Evolutionary conservation across 2,329 filamentous ascomycete species (phyloP).

Genomic region (Colletotrichum salicis): DNA sequence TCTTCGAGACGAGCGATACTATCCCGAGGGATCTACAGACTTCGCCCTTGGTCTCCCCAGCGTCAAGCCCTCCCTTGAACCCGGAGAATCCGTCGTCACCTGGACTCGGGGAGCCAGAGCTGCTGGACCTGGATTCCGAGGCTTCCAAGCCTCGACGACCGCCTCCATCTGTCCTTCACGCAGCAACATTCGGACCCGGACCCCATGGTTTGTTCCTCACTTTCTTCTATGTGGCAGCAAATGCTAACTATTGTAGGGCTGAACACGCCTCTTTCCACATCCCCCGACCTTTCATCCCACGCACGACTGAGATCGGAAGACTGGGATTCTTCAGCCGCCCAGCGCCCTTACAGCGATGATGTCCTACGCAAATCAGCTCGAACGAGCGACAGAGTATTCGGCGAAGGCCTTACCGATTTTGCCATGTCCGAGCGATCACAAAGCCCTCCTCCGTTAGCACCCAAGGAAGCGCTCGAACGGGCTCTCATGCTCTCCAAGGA

Average conservation of each 20-base stretch:
- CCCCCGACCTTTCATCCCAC: slow-evolving; percentile 58
- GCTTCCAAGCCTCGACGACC: slow-evolving; percentile 55
- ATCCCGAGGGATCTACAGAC: slow-evolving; percentile 96
- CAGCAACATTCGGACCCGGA: slow-evolving; percentile 41
- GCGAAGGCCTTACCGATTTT: slow-evolving; percentile 49
- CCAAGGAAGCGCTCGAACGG: slow-evolving; percentile 81
- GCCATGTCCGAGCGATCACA: slow-evolving; percentile 69
- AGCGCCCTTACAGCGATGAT: slow-evolving; percentile 65
- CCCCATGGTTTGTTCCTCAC: slow-evolving; percentile 43
- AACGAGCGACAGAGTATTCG: slow-evolving; percentile 45
- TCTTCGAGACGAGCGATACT: slow-evolving; percentile 92
- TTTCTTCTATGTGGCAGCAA: background rate
- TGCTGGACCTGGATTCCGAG: slow-evolving; percentile 70
- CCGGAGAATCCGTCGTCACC: slow-evolving; percentile 54
- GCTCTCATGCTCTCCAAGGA: slow-evolving; percentile 88
- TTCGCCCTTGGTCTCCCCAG: slow-evolving; percentile 90
- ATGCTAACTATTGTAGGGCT: slow-evolving; percentile 49
- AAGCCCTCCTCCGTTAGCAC: slow-evolving; percentile 80
- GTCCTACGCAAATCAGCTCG: slow-evolving; percentile 61
- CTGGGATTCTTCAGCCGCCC: slow-evolving; percentile 55
- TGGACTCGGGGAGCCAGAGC: slow-evolving; percentile 74
- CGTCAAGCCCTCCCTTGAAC: slow-evolving; percentile 79
- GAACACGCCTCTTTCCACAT: slow-evolving; percentile 64
- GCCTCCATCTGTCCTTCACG: slow-evolving; percentile 54
- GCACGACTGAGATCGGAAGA: slow-evolving; percentile 61